Conservation (phyloP, 2,329 filamentous ascomycete species). For the Cyphellophora attinorum region DNA sequence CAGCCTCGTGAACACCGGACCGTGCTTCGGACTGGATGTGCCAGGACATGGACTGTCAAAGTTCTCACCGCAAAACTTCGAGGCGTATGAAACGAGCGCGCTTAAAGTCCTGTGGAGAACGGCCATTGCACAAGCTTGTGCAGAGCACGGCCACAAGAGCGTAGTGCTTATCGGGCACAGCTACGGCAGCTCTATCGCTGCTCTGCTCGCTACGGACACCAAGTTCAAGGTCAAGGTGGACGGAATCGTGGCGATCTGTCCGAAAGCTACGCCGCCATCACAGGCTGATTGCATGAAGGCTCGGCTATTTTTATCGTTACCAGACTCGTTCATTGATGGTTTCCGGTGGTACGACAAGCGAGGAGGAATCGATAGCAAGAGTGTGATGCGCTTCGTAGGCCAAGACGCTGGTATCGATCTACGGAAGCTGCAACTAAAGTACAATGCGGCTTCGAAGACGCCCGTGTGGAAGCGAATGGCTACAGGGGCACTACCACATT, state of each 20-base stretch:
- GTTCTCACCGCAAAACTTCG: slow-evolving; percentile 61
- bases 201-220: slow-evolving; percentile 57
- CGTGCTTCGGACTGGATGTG: slow-evolving; percentile 79
- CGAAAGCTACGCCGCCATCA: slow-evolving; percentile 55
- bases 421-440: slow-evolving; percentile 32
- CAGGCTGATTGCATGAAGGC: slow-evolving; percentile 42
- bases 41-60: slow-evolving; percentile 79
- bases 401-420: slow-evolving; percentile 30
- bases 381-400: slow-evolving; percentile 63
- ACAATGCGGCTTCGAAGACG: slow-evolving; percentile 73
- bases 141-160: slow-evolving; percentile 11
- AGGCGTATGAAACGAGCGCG: slow-evolving; percentile 69
- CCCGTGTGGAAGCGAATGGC: slow-evolving; percentile 76
- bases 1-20: slow-evolving; percentile 71
- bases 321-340: slow-evolving; percentile 58
- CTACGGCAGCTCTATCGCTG: slow-evolving; percentile 73
- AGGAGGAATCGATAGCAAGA: slow-evolving; percentile 67
- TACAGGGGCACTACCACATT: slow-evolving; percentile 57
- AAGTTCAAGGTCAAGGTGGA: slow-evolving; percentile 54
- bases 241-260: slow-evolving; percentile 74
- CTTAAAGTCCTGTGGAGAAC: slow-evolving; percentile 65
- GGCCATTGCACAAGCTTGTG: slow-evolving; percentile 49
- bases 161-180: slow-evolving; percentile 49
- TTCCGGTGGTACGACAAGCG: slow-evolving; percentile 69
- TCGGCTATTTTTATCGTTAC: slow-evolving; percentile 56